A percentile compares a stretch with the other conserved stretches of the same genome.
Evolutionary conservation across 2,329 filamentous ascomycete genomes (phyloP).

Genomic region (Echinosphaeria canescens): DNA sequence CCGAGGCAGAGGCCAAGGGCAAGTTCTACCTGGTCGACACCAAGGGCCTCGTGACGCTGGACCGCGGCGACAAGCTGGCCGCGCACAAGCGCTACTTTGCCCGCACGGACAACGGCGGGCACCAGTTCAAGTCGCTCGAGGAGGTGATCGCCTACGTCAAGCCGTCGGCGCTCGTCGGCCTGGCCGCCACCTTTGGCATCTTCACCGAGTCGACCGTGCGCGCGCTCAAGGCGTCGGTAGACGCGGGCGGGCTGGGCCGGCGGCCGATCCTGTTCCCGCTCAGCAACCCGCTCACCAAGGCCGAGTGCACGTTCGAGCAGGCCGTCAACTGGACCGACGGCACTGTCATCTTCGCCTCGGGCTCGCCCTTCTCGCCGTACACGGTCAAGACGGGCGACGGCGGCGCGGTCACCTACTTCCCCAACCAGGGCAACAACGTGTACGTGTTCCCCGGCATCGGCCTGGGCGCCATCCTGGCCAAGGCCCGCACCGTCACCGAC

Average conservation of each 20-base stretch:
- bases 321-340: conserved; percentile 83
- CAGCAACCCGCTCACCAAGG: conserved; percentile 89
- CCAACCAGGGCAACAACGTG: conserved; percentile 68
- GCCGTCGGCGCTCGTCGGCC: conserved; percentile 82
- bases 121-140: conserved; percentile 59
- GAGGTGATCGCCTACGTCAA: conserved; percentile 90
- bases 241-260: conserved; percentile 44
- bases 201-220: conserved; percentile 78
- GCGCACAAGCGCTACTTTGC: conserved; percentile 69
- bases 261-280: conserved; percentile 88
- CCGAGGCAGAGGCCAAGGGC: conserved; percentile 65
- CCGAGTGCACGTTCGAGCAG: conserved; percentile 93
- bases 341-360: conserved; percentile 80
- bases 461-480: conserved; percentile 78
- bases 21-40: conserved; percentile 98
- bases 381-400: conserved; percentile 39
- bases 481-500: conserved; percentile 71
- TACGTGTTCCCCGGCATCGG: conserved; percentile 97
- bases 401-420: conserved; percentile 43
- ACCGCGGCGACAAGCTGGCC: conserved; percentile 83
- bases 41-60: conserved; percentile 80
- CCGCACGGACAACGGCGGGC: conserved; percentile 38
- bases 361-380: conserved; percentile 70
- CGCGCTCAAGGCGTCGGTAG: conserved; percentile 41
- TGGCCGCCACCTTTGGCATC: conserved; percentile 84